A percentile compares a stretch with the other conserved stretches of the same genome.
These are phyloP conservation scores for Epichloe aotearoae DNA, from an alignment of 2,329 filamentous ascomycete species.

Conservation along the genomic window DNA sequence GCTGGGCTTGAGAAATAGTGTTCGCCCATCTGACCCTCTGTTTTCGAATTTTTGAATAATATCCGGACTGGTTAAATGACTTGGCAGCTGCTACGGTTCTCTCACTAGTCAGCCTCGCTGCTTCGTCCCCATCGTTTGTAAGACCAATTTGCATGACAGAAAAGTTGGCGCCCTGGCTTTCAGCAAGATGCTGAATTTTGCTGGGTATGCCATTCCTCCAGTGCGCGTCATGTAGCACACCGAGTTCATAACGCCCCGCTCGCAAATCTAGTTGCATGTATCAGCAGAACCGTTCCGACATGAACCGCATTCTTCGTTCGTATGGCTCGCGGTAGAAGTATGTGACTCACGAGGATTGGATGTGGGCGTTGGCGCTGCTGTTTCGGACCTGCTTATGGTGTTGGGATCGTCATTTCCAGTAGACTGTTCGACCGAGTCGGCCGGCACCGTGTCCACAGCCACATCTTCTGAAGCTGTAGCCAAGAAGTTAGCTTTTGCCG, in stretches of 20 bases:
- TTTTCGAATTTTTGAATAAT: slow-evolving; percentile 32
- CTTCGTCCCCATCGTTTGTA: slow-evolving; percentile 34
- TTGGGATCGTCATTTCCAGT: background rate
- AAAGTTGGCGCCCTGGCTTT: slow-evolving; percentile 46
- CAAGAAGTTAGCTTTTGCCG: background rate
- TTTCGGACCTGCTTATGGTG: background rate
- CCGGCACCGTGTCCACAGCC: background rate
- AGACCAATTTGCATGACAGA: slow-evolving; percentile 49
- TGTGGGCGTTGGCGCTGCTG: background rate
- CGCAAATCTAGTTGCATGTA: background rate
- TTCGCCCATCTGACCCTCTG: slow-evolving; percentile 3
- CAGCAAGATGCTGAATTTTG: slow-evolving; percentile 46
- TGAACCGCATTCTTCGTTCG: background rate
- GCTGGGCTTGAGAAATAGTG: background rate
- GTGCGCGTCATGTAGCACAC: slow-evolving; percentile 16
- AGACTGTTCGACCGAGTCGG: background rate
- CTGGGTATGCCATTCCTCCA: slow-evolving; percentile 44
- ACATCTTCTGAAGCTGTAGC: background rate
- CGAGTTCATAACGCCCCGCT: background rate
- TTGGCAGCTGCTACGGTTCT: slow-evolving; percentile 45
- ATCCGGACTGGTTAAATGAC: slow-evolving; percentile 39
- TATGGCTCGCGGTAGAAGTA: background rate
- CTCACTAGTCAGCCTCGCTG: slow-evolving; percentile 49
- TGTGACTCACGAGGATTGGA: background rate
- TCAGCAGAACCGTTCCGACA: background rate